A percentile compares a stretch with the other conserved stretches of the same genome.
phyloP scores from a whole-genome alignment of 345 rosid species.

The Lepidium didymum region DNA sequence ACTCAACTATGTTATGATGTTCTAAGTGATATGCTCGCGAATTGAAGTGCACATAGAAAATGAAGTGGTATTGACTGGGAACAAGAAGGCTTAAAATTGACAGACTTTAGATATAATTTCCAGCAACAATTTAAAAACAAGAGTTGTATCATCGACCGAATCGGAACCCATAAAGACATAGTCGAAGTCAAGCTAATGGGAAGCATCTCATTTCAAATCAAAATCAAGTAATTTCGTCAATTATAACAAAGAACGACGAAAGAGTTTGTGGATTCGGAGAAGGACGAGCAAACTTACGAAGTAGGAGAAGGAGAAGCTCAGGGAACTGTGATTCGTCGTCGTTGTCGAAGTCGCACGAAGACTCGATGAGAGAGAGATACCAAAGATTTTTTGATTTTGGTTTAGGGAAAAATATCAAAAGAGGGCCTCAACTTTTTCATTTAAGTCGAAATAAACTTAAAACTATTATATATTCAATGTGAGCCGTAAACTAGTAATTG shows the following conservation, averaged over 20 bases:
- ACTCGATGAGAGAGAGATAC: slow-evolving; percentile 1
- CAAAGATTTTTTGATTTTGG: neutral
- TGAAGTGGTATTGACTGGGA: neutral
- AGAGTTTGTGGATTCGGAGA: neutral
- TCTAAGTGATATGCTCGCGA: neutral
- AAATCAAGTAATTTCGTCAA: neutral
- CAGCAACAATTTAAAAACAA: neutral
- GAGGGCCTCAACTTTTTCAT: neutral
- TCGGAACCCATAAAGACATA: neutral
- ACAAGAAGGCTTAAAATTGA: neutral
- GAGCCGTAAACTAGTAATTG: no score
- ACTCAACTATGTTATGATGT: neutral
- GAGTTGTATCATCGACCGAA: neutral
- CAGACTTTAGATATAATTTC: neutral
- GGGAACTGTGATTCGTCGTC: slow-evolving; percentile 8
- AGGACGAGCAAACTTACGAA: neutral
- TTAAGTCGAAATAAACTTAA: neutral
- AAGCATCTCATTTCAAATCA: no score
- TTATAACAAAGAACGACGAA: neutral
- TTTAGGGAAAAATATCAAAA: neutral
- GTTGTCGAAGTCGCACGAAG: neutral
- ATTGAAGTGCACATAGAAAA: neutral
- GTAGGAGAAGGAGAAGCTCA: neutral
- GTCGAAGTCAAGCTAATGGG: neutral
- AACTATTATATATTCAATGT: no score